A percentile compares a stretch with the other conserved stretches of the same genome.
Conservation (phyloP, 2,329 filamentous ascomycete species). For the Beauveria rudraprayagi region DNA sequence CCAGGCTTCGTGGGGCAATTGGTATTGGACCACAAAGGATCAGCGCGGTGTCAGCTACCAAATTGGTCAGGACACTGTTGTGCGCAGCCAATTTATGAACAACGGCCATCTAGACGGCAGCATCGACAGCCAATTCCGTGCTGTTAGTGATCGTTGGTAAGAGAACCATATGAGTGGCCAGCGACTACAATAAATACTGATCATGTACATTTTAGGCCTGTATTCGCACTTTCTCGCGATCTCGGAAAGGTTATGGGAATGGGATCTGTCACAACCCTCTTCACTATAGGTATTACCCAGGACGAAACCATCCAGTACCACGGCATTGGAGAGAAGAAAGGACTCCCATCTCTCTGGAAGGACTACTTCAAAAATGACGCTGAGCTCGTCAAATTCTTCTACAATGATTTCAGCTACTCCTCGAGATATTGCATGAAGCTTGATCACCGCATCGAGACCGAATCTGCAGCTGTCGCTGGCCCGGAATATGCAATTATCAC, state of each 20-base stretch:
- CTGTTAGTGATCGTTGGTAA: constrained; percentile 28
- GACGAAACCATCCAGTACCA: constrained; percentile 70
- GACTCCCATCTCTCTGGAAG: constrained; percentile 69
- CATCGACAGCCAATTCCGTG: constrained; percentile 53
- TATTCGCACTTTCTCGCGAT: constrained; percentile 68
- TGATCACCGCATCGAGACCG: constrained; percentile 59
- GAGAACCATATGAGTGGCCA: constrained; percentile 5
- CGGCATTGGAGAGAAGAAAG: constrained; percentile 51
- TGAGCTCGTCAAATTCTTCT: constrained; percentile 64
- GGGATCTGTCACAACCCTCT: constrained; percentile 43
- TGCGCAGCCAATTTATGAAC: constrained; percentile 59
- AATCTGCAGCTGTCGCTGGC: constrained; percentile 59
- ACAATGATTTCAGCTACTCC: constrained; percentile 61
- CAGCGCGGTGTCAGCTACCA: constrained; percentile 54
- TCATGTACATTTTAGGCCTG: constrained; percentile 44
- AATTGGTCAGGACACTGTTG: constrained; percentile 55
- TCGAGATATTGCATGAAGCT: constrained; percentile 49
- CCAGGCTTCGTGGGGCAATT: constrained; percentile 72
- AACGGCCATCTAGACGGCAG: constrained; percentile 55
- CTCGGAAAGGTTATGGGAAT: constrained; percentile 38
- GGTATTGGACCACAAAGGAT: constrained; percentile 64
- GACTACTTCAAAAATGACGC: constrained; percentile 52
- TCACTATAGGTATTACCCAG: constrained; percentile 71
- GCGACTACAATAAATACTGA: not conserved
- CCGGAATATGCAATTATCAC: constrained; percentile 69